A percentile compares a stretch with the other conserved stretches of the same genome.
These are phyloP conservation scores for Diaporthe humulicola DNA, from an alignment of 2,329 filamentous ascomycete genomes.

Conservation along the genomic window DNA sequence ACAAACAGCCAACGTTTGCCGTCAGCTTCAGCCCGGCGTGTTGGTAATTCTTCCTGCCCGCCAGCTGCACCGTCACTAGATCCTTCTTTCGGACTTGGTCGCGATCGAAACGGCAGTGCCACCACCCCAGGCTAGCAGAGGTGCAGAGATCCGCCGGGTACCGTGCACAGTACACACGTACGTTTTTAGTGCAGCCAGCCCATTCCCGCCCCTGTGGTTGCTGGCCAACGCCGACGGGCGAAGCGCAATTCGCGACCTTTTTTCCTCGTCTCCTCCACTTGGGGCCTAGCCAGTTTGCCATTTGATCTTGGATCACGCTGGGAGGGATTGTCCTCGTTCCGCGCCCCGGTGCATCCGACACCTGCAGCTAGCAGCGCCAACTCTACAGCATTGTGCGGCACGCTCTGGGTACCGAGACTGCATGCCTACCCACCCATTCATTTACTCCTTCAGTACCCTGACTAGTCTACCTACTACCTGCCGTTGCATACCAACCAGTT, in stretches of 20 bases:
- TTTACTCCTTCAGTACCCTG: neutral
- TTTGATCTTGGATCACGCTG: conserved; percentile 15
- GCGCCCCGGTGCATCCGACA: conserved; percentile 32
- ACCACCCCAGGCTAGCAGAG: neutral
- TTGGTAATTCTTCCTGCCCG: conserved; percentile 19
- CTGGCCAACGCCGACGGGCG: conserved; percentile 24
- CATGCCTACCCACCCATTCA: neutral
- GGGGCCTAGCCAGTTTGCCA: conserved; percentile 11
- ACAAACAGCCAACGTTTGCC: neutral
- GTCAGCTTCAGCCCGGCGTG: conserved; percentile 19
- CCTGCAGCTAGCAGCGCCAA: conserved; percentile 20
- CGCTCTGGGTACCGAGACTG: conserved; percentile 11
- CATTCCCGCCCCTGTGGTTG: conserved; percentile 18
- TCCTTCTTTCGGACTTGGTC: conserved; percentile 1
- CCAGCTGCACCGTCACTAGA: conserved; percentile 18
- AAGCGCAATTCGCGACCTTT: conserved; percentile 26
- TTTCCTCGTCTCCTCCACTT: neutral
- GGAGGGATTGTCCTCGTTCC: conserved; percentile 32
- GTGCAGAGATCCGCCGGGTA: neutral
- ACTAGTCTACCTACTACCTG: neutral
- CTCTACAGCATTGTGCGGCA: neutral
- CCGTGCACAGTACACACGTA: neutral
- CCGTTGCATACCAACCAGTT: conserved; percentile 17
- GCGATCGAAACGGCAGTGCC: conserved; percentile 23
- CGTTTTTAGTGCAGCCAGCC: conserved; percentile 27